Evolutionary conservation across 1,284 basidiomycete genomes (phyloP).

Genomic region (Ustilago tritici): DNA sequence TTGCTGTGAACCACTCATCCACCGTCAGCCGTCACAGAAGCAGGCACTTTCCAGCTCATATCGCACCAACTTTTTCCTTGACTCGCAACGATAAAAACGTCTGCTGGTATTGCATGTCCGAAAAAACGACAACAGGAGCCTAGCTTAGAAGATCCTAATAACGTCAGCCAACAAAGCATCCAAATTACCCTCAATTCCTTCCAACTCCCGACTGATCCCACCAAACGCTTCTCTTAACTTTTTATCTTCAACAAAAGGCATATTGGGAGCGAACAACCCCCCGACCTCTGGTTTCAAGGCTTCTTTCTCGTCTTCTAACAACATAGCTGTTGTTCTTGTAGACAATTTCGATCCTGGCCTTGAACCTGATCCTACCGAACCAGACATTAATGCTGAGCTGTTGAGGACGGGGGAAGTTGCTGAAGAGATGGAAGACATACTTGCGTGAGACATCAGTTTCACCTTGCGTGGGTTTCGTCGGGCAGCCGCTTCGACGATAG

Average conservation of each 20-base stretch:
- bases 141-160: slow-evolving; percentile 36
- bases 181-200: slow-evolving; percentile 43
- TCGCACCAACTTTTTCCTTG: too few relatives aligned
- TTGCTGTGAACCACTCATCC: too few relatives aligned
- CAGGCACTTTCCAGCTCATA: too few relatives aligned
- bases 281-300: slow-evolving; percentile 41
- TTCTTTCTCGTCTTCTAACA: slow-evolving; percentile 31
- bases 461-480: slow-evolving; percentile 47
- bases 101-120: too few relatives aligned
- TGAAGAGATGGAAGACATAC: slow-evolving; percentile 27
- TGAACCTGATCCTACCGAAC: slow-evolving; percentile 7
- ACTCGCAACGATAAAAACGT: too few relatives aligned
- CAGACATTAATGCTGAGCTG: slow-evolving; percentile 14
- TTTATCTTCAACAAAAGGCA: slow-evolving; percentile 44
- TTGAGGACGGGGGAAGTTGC: background rate
- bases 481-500: slow-evolving; percentile 60
- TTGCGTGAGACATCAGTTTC: slow-evolving; percentile 31
- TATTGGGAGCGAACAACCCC: slow-evolving; percentile 48
- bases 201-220: slow-evolving; percentile 36
- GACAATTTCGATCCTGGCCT: slow-evolving; percentile 36
- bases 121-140: background rate
- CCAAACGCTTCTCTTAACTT: slow-evolving; percentile 43
- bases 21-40: too few relatives aligned
- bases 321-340: background rate
- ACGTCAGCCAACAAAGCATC: slow-evolving; percentile 44